phyloP scores from a whole-genome alignment of 2,329 filamentous ascomycete genomes.

The Ambrosiella beaveri region DNA sequence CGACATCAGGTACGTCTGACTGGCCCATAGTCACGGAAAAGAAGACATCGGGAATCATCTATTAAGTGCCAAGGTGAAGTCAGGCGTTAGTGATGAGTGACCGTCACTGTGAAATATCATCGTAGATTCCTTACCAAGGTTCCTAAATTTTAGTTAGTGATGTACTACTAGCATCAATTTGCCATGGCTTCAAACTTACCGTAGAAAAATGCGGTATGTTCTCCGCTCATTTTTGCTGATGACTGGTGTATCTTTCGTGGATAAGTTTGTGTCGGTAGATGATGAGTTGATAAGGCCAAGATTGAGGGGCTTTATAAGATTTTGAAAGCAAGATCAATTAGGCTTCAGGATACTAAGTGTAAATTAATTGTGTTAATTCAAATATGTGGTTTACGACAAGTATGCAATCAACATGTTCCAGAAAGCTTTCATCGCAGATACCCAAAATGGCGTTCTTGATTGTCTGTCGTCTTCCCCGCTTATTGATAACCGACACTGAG shows the following conservation, averaged over 20 bases:
- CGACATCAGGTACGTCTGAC: conserved; percentile 28
- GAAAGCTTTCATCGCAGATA: too few species aligned
- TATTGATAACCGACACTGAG: not conserved
- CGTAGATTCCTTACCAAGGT: conserved; percentile 20
- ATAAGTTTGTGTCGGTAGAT: not conserved
- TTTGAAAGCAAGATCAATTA: too few species aligned
- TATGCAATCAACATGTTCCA: too few species aligned
- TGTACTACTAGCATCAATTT: too few species aligned
- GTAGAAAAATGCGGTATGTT: conserved; percentile 1
- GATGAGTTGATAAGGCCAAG: not conserved
- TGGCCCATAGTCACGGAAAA: conserved; percentile 64
- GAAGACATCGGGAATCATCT: conserved; percentile 77
- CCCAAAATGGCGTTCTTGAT: too few species aligned
- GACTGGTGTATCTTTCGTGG: conserved; percentile 15
- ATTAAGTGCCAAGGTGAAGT: conserved; percentile 14
- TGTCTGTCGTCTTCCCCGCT: not conserved
- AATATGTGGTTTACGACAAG: too few species aligned
- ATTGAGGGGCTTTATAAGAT: too few species aligned
- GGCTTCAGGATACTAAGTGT: too few species aligned
- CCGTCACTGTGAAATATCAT: not conserved
- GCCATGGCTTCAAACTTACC: not conserved
- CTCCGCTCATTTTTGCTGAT: conserved; percentile 12
- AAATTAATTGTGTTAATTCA: too few species aligned
- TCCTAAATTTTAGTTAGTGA: conserved; percentile 15
- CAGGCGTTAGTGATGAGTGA: conserved; percentile 4